Evolutionary conservation across 345 rosid species (phyloP).

Genomic region (Draba incana): DNA sequence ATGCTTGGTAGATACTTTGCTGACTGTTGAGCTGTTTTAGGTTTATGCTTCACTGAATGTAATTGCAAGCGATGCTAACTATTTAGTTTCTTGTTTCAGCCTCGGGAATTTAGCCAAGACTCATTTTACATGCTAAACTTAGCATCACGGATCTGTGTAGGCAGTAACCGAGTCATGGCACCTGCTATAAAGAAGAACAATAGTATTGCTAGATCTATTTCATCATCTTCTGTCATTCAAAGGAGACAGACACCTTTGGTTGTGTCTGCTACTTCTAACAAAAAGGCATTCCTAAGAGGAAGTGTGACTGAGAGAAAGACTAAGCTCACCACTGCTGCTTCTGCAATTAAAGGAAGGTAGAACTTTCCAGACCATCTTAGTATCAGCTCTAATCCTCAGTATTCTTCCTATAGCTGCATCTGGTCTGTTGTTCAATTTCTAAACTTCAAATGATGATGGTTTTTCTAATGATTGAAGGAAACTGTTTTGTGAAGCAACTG

Average conservation of each 20-base stretch:
- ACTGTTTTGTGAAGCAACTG: slow-evolving; percentile 53
- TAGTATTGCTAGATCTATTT: slow-evolving; percentile 40
- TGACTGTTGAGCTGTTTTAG: not conserved
- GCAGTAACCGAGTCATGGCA: slow-evolving; percentile 34
- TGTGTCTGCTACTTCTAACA: slow-evolving; percentile 42
- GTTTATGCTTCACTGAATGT: not conserved
- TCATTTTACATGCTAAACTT: slow-evolving; percentile 66
- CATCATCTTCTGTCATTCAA: slow-evolving; percentile 40
- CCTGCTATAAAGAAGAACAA: slow-evolving; percentile 53
- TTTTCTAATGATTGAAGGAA: slow-evolving; percentile 51
- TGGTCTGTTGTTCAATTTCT: slow-evolving; percentile 16
- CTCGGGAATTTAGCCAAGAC: slow-evolving; percentile 68
- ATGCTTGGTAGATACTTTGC: slow-evolving; percentile 59
- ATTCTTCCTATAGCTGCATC: slow-evolving; percentile 2
- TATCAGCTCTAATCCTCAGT: slow-evolving; percentile 4
- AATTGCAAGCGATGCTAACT: slow-evolving; percentile 21
- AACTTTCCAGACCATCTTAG: not conserved
- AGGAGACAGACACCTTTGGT: slow-evolving; percentile 43
- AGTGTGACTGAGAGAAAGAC: slow-evolving; percentile 46
- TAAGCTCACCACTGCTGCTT: slow-evolving; percentile 41
- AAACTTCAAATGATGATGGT: not conserved
- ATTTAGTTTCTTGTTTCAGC: slow-evolving; percentile 45
- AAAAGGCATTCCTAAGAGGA: slow-evolving; percentile 41
- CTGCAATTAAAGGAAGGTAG: slow-evolving; percentile 47
- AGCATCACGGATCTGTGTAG: slow-evolving; percentile 65